Evolutionary conservation across 1,284 basidiomycete genomes (phyloP), one percentile per base, ranked within the genome.

Genomic region (Tilletia horrida): DNA sequence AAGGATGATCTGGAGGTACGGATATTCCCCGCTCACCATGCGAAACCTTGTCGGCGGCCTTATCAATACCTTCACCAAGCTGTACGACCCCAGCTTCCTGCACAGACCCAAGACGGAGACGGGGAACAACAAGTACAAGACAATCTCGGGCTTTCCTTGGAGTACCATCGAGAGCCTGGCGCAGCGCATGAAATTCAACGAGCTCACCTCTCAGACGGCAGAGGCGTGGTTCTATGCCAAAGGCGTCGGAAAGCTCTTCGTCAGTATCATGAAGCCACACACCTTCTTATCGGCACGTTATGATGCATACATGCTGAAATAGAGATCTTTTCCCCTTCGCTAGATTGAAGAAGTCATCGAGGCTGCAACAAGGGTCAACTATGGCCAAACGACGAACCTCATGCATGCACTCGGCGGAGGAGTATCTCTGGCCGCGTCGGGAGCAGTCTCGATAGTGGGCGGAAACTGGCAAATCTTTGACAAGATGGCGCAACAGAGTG

Each of bases 381-480:
- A 94, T 77, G 91, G 77, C 1, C 79, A 81, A 85, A 88, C 93
- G 77, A 86, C 88, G 23, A 85, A 88, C 75, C 74, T 84, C 27
- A 90, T 97, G 7, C 92, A 97, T 76, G 91, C 88, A 0, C 84
- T 97, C 23, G 92, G 88, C 64, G 91, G 90, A 0, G 82, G 88
- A 18, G 86, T 86, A 66, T 90, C 89, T 8, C 85, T 97, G 14
- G 91, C 91, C 1, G 86, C 92, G 0, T 83, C 80, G 0, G 88
- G 89, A 4, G 91, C 91, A 0, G 84, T 84, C 0, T 85, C 86
- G 16, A 86, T 97, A 62, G 83, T 85, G 69, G 89, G 90, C 1
- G 95, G 95, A 1, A 97, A 97, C 83, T 91, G 86, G 82, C 86
- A 87, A 73, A 86, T 97, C 52, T 97, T 97, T 79, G 88, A 92